Base-by-base conservation (phyloP, 2,329 filamentous ascomycete species). In the Microcyclosporella mali region DNA sequence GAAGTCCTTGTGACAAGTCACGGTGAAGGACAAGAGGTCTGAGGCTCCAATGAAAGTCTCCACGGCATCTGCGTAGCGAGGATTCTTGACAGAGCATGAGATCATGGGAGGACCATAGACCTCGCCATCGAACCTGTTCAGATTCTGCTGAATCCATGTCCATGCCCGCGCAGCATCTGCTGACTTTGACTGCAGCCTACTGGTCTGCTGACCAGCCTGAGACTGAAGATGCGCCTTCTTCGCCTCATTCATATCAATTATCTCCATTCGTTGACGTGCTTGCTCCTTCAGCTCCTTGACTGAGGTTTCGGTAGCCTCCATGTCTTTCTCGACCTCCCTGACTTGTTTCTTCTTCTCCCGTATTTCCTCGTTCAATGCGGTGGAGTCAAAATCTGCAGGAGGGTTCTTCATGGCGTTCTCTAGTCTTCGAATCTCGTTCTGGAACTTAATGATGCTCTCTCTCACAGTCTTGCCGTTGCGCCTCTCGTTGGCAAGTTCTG, bases 51-150 rank as follows among this genome's bases (percentile, higher is more conserved):
- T 60, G 9, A 78, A 58, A 3, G 72, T 70, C 60, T 87, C 83
- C 7, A 85, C 62, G 10, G 71, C 72, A 53, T 77, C 67, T 9
- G 77, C 77, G 61, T 85, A 87, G 41, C 70, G 74, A 28, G 79
- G 73, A 53, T 94, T 79, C 53, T 82, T 88, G 40, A 95, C 70
- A 0, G 84, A 85, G 64, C 88, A 95, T 45, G 77, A 83, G 25
- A 95, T 70, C 57, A 92, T 78, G 0, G 89, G 81, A 4, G 89
- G 89, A 0, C 85, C 88, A 59, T 84, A 88, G 3, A 95, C 81
- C 45, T 84, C 75, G 51, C 84, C 79, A 57, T 85, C 77, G 51
- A 95, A 92, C 37, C 75, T 65, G 41, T 74, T 61, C 46, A 74
- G 75, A 60, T 98, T 80, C 2, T 79, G 64, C 58, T 86, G 76